These are phyloP conservation scores for Candida stauntonica DNA, from an alignment of 805 yeast species.

Conservation along the genomic window DNA sequence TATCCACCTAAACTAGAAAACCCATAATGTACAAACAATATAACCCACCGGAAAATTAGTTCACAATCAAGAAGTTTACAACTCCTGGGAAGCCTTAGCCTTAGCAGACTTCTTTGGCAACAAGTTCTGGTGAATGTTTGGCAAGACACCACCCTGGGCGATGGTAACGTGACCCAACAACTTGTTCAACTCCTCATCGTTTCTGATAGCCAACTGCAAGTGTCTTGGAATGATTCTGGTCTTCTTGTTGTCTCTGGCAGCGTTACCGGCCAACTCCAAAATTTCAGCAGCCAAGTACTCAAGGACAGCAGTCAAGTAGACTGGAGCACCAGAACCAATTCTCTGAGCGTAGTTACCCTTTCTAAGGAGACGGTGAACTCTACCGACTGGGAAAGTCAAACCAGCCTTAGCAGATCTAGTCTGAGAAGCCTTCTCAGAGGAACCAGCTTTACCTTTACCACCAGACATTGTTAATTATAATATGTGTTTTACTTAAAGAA, in stretches of 20 bases:
- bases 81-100: constrained; percentile 63
- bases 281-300: constrained; percentile 98
- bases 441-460: constrained; percentile 83
- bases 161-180: constrained; percentile 89
- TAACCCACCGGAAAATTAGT: constrained; percentile 15
- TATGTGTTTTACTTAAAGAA: constrained; percentile 9
- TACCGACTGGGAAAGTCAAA: constrained; percentile 98
- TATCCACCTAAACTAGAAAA: constrained; percentile 24
- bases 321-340: constrained; percentile 99
- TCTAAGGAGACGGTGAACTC: constrained; percentile 95
- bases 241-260: constrained; percentile 99
- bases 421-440: constrained; percentile 92
- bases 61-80: constrained; percentile 31
- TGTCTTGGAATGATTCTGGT: constrained; percentile 99
- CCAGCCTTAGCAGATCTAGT: constrained; percentile 99
- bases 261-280: constrained; percentile 97
- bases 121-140: constrained; percentile 94
- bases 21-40: constrained; percentile 24
- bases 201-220: constrained; percentile 96
- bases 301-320: constrained; percentile 92
- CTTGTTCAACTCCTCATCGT: constrained; percentile 97
- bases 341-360: constrained; percentile 98
- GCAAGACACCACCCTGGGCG: constrained; percentile 99
- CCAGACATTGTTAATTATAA: constrained; percentile 50
- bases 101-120: constrained; percentile 71